A percentile compares a stretch with the other conserved stretches of the same genome.
Evolutionary conservation across 768 basidiomycete genomes (phyloP).

Genomic region (Galerina sulciceps): DNA sequence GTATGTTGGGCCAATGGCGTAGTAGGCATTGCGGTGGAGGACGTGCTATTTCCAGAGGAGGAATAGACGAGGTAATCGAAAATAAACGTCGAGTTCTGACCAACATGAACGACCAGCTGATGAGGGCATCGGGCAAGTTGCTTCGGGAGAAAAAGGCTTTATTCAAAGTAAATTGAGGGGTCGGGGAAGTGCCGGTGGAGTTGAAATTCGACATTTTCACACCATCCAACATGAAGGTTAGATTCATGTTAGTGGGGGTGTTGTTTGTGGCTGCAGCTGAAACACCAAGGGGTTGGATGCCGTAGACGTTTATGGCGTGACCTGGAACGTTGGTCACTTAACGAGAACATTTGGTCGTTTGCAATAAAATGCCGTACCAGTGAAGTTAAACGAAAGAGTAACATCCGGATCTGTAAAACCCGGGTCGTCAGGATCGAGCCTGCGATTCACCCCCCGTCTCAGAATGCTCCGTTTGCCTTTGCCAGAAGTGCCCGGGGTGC

Average conservation of each 20-base stretch:
- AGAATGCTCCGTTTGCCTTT: background rate
- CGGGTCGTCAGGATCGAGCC: constrained; percentile 32
- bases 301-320: constrained; percentile 51
- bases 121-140: constrained; percentile 43
- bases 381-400: constrained; percentile 46
- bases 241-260: constrained; percentile 44
- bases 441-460: constrained; percentile 2
- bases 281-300: constrained; percentile 37
- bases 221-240: constrained; percentile 49
- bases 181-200: constrained; percentile 27
- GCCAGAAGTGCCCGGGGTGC: background rate
- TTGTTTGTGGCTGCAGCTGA: constrained; percentile 15
- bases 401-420: constrained; percentile 34
- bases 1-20: constrained; percentile 21
- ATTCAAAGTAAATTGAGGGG: constrained; percentile 33
- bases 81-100: constrained; percentile 47
- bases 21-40: constrained; percentile 11
- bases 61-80: constrained; percentile 54
- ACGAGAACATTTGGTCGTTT: background rate
- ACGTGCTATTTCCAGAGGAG: constrained; percentile 8
- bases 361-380: constrained; percentile 35
- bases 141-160: constrained; percentile 40
- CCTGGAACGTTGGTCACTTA: constrained; percentile 34
- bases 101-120: constrained; percentile 45
- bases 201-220: constrained; percentile 29